Percentiles rank a stretch among this genome's conserved stretches.
These are phyloP conservation scores for Aspergillus sp. DNA, from an alignment of 2,329 filamentous ascomycete species.

Conservation along the genomic window DNA sequence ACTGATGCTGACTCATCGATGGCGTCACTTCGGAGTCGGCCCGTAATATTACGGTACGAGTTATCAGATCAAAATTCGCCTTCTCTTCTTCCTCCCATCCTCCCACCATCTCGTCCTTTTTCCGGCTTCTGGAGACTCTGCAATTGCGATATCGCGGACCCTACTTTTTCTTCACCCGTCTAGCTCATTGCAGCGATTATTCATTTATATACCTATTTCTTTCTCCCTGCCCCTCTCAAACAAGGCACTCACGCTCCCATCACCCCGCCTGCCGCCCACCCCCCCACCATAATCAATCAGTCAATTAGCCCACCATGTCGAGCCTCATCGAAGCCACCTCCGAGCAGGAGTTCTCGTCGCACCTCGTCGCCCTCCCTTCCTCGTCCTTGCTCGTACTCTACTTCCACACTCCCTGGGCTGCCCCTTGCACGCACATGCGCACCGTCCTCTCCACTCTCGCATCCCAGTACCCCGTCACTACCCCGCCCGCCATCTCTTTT, in stretches of 20 bases:
- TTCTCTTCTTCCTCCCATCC: too few relatives aligned
- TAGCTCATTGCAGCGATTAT: too few relatives aligned
- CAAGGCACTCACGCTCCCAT: conserved; percentile 56
- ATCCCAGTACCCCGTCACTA: conserved; percentile 69
- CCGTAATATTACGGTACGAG: too few relatives aligned
- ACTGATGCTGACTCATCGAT: too few relatives aligned
- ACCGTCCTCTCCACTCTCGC: conserved; percentile 81
- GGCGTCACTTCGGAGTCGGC: too few relatives aligned
- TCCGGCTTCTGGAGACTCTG: too few relatives aligned
- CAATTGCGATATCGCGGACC: too few relatives aligned
- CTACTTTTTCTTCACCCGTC: too few relatives aligned
- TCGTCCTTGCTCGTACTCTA: conserved; percentile 77
- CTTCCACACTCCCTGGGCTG: conserved; percentile 96
- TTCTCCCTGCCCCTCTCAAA: neutral
- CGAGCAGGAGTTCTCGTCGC: conserved; percentile 67
- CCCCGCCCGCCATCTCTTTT: conserved; percentile 69
- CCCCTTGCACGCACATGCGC: conserved; percentile 91
- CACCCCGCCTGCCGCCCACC: neutral
- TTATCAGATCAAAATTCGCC: too few relatives aligned
- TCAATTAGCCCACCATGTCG: conserved; percentile 53
- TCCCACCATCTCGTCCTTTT: too few relatives aligned
- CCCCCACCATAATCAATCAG: conserved; percentile 1
- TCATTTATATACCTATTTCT: neutral
- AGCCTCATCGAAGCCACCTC: conserved; percentile 72
- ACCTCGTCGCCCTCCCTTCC: conserved; percentile 61